Base-by-base conservation (phyloP, 2,329 filamentous ascomycete genomes). In the Calonectria fujianensis region DNA sequence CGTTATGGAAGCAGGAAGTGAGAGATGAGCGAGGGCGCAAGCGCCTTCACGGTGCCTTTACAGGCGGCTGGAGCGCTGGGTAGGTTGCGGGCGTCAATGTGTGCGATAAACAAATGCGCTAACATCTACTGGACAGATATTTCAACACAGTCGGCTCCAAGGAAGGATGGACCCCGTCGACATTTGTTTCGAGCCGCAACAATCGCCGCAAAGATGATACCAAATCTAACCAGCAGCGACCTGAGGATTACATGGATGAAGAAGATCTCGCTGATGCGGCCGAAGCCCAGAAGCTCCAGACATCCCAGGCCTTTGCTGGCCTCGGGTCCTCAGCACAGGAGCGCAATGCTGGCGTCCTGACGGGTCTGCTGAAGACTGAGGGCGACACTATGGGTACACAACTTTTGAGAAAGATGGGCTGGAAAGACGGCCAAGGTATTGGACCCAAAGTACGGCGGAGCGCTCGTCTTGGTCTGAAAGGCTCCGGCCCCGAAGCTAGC, bases 91-190 rank as follows among this genome's bases (percentile, higher is more conserved):
- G 13, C 52, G 5, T n/a, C 16, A 35, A 14, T 31, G n/a, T n/a
- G 69, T 61, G 27, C 45, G 11, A 37, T 27, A 27, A 18, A 14
- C 20, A 32, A 45, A 50, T 64, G 57, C 68, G 67, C 74, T 80
- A 66, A 80, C 74, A 54, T 59, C 24, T 51, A 31, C 27, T 51
- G 67, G 35, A 20, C 50, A 96, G 95, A 79, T 98, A 98, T 86
- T 98, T 97, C 87, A 99, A 99, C 84, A 98, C 96, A 7, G 97
- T 98, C 79, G 97, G 97, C 69, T 98, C 96, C 72, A 98, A 98
- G 85, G 96, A 99, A 89, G 97, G 97, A 87, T 99, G 96, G 96
- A 93, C 95, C 0, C 97, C 97, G 2, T 93, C 95, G 29, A 94
- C 95, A 0, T 99, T 98, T 84, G 93, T 98, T 13, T 98, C 96